Evolutionary conservation across 164 flowering plant genomes (phyloP), one percentile per base, ranked within the genome.

Genomic region (Tetracentron sinense): DNA sequence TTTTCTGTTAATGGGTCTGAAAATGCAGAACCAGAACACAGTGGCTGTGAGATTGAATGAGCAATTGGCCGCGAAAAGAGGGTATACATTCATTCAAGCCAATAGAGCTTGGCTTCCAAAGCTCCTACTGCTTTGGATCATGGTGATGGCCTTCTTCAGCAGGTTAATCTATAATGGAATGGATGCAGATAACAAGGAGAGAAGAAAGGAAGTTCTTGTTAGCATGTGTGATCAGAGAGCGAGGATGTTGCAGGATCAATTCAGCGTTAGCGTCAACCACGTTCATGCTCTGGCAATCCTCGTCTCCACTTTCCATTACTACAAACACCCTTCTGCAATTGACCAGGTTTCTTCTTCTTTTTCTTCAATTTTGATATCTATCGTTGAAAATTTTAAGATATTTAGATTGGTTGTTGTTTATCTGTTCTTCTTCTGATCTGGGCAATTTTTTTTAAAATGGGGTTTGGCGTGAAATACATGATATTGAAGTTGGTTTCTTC

Each of bases 171-270:
- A 80, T 69, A 60, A 54, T 55, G 27, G 58, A 1, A 70, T 82
- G 79, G 86, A 87, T 58, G 83, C 64, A 62, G 77, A 69, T 23
- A 74, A 63, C 63, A 71, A 80, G 70, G 84, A 66, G 62, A 83
- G 83, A 61, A 86, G 96, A 64, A 79, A 74, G 56, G 96, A 90
- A 58, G 80, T 74, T 10, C 75, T 92, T 52, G 77, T 74, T 6
- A 81, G 88, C 60, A 82, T 87, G 92, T 92, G 98, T 71, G 96
- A 92, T 65, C 86, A 88, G 70, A 70, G 98, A 31, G 93, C 96
- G 5, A 78, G 97, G 56, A 90, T 92, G 94, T 73, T 92, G 77
- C 96, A 90, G 67, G 98, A 92, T 74, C 96, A 88, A 53, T 92
- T 92, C 70, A 85, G 74, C 67, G 97, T 90, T 50, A 88, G 97